Evolutionary conservation across 140 eudicot genomes (phyloP), one percentile per base, ranked within the genome.

Genomic region (Bidens hawaiensis): DNA sequence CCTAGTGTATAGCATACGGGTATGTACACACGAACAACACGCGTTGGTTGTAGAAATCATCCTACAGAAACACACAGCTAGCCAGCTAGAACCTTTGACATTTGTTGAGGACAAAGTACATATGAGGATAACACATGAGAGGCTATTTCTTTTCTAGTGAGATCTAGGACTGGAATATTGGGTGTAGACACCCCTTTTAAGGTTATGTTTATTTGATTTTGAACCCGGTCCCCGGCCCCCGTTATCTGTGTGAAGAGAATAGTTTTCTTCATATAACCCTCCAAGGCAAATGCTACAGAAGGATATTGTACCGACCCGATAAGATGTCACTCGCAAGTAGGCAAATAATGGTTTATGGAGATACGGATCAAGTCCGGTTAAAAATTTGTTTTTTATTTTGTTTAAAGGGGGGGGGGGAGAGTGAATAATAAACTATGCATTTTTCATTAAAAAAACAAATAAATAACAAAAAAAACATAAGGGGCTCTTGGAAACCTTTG

Each of bases 81-180:
- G 81, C 71, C 79, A 78, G 81, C 81, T 74, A 70, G 54, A 42
- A 26, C 8, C 51, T 81, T 69, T 80, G 80, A 81, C 27, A 65
- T 66, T 73, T 73, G 80, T 65, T 77, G 45, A 69, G 83, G 55
- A 77, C 68, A 34, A 46, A 62, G 62, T 68, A 50, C 77, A 73
- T 65, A 26, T 43, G 50, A 33, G 33, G 67, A 64, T 72, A 72
- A 72, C 77, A 42, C 49, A 78, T 73, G 71, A 62, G 62, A 48
- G 51, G 60, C 53, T 45, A 58, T 61, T 30, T 60, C 67, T 66
- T 77, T 41, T 59, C 62, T 16, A 49, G 41, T 50, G 70, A 77
- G 66, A 65, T 43, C 70, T 64, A 59, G 61, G 45, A 40, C 70
- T 25, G 53, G 70, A 55, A 48, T 19, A 58, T 63, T 56, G 68